phyloP scores from a whole-genome alignment of 768 basidiomycete genomes.

The Podaxis mareebaensis region DNA sequence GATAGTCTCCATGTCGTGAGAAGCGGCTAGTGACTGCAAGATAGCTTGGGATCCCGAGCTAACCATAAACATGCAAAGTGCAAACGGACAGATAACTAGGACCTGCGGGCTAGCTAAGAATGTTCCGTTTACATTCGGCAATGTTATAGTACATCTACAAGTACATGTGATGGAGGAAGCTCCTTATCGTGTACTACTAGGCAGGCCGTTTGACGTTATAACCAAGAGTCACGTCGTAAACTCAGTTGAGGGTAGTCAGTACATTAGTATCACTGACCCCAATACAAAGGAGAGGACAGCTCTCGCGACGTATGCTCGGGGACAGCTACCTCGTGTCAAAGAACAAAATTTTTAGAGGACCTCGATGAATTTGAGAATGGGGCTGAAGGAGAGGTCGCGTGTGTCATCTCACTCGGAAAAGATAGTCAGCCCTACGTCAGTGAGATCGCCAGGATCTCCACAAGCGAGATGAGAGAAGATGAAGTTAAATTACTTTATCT shows the following conservation, averaged over 20 bases:
- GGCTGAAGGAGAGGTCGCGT: conserved; percentile 18
- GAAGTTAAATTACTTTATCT: not conserved
- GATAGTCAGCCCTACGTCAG: not conserved
- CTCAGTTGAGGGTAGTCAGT: no score
- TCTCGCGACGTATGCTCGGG: conserved; percentile 13
- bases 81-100: conserved; percentile 20
- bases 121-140: conserved; percentile 25
- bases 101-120: conserved; percentile 20
- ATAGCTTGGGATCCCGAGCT: conserved; percentile 22
- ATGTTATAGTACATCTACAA: conserved; percentile 26
- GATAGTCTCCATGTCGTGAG: conserved; percentile 25
- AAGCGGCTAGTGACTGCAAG: conserved; percentile 14
- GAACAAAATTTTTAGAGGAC: not conserved
- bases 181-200: conserved; percentile 29
- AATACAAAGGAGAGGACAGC: conserved; percentile 18
- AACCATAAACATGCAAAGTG: conserved; percentile 24
- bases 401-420: conserved; percentile 7
- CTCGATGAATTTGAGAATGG: conserved; percentile 16
- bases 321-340: not conserved
- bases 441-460: no score
- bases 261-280: conserved; percentile 22
- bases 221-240: conserved; percentile 5
- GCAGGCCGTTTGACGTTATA: conserved; percentile 30
- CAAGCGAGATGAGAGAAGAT: not conserved
- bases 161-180: conserved; percentile 27